phyloP scores from a whole-genome alignment of 371 early-diverging fungal genomes.

The Cokeromyces recurvatus region DNA sequence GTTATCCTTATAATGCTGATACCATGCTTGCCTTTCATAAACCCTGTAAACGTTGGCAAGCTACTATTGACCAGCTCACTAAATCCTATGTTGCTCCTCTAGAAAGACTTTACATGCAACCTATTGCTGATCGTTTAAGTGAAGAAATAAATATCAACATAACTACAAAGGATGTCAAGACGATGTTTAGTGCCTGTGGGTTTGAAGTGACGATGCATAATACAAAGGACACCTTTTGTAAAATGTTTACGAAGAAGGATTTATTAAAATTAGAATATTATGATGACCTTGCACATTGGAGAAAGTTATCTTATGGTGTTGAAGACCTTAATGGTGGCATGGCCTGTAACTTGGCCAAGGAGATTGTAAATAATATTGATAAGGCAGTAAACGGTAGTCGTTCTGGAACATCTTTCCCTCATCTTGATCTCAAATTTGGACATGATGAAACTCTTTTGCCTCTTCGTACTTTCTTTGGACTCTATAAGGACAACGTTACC shows the following conservation, averaged over 20 bases:
- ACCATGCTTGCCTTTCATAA: constrained; percentile 15
- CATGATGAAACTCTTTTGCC: constrained; percentile 38
- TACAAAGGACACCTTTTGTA: constrained; percentile 25
- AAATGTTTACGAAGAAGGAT: constrained; percentile 22
- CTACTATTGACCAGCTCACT: not conserved
- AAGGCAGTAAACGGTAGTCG: not conserved
- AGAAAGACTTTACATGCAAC: not conserved
- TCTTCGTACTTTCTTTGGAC: constrained; percentile 25
- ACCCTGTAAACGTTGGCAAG: constrained; percentile 17
- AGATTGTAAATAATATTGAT: constrained; percentile 20
- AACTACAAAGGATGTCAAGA: constrained; percentile 8
- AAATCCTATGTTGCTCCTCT: not conserved
- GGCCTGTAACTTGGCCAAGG: constrained; percentile 25
- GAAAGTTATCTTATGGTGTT: constrained; percentile 32
- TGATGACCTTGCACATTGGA: constrained; percentile 31
- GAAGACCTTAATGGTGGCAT: constrained; percentile 22
- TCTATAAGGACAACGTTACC: constrained; percentile 15
- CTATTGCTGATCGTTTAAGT: constrained; percentile 20
- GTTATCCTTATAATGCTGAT: constrained; percentile 14
- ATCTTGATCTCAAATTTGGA: constrained; percentile 29
- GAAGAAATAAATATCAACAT: constrained; percentile 14
- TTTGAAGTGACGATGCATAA: constrained; percentile 26
- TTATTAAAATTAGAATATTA: constrained; percentile 27
- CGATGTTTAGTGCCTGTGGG: constrained; percentile 26
- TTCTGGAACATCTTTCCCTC: not conserved